Base-by-base conservation (phyloP, 306 rosid species). In the Citrullus mucosospermus region DNA sequence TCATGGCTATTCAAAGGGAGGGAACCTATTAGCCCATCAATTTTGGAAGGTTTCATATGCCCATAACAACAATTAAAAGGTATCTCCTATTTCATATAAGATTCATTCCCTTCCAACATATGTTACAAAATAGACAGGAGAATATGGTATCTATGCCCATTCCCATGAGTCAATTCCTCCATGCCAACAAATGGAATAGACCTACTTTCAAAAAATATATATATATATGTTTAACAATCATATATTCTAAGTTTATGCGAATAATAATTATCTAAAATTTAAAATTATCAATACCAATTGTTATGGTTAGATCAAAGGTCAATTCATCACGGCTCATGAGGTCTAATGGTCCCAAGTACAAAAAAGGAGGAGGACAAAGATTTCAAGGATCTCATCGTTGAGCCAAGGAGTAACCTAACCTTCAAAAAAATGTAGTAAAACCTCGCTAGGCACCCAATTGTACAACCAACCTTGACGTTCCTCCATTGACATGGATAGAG, bases 31-130 rank as follows among this genome's bases (percentile, higher is more conserved):
- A 17, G 18, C 4, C 25, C 18, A 55, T 55, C n/a, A 20, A 36
- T 65, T 32, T 65, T 34, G 71, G 71, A 65, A 65, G 71, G 71
- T 65, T 65, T 8, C 71, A 65, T 63, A 65, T 65, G 48, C 71
- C 71, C 71, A 60, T 60, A 60, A 60, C 66, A 60, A 60, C 28
- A 25, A 22, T 8, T 60, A 16, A 3, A 30, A 4, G 20, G 46
- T 34, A 34, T 65, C 44, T 65, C 22, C 11, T 65, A 65, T 65
- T 62, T 11, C 68, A 1, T 13, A 61, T 11, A 0, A 62, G 68
- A 62, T 62, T 62, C 68, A 36, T 36, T 65, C 71, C 22, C 71
- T 65, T 65, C 6, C 46, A 16, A 65, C 71, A 34, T 11, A 36
- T 34, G 18, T 34, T 65, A 14, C 12, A 65, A 65, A 36, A 3